Base-by-base conservation (phyloP, 768 basidiomycete species). In the Daedalea quercina region DNA sequence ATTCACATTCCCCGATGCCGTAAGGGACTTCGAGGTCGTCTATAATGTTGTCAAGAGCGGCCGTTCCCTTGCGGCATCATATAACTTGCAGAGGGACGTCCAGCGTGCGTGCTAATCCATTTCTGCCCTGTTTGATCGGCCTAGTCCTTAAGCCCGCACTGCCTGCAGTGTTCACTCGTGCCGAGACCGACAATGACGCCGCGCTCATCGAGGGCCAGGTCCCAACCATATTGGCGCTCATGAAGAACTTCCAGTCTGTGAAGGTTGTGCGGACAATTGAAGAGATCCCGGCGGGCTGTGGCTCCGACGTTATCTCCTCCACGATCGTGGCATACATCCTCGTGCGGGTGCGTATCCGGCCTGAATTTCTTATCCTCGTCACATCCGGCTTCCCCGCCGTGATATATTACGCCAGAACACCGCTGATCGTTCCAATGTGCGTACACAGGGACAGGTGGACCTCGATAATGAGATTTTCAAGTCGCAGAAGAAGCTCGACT, bases 201-300 rank as follows among this genome's bases (percentile, higher is more conserved):
- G 61, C 69, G 6, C 73, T 96, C 2, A 82, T 97, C 60, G 73
- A 81, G 58, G 76, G 81, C 0, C 93, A 97, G 64, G 61, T 77
- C 2, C 67, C 82, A 0, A 93, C 93, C 9, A 85, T 97, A 56
- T 71, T 80, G 8, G 78, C 88, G 15, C 75, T 99, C 31, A 90
- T 85, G 54, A 99, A 98, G 70, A 92, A 93, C 12, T 87, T 89
- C 72, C 89, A 87, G 65, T 81, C 76, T 47, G 81, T 82, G 23
- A 76, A 78, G 54, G 79, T 96, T 52, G 77, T 94, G 12, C 75
- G 79, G 19, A 73, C 79, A 15, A 60, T 79, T 22, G 69, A 68
- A 19, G 83, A 90, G n/a, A 77, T 97, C 45, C 93, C 94, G 0
- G 77, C 79, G 7, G 94, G 96, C 17, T 96, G 93, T 66, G 94